Base-by-base conservation (phyloP, 1,139 yeast genomes). In the Magnusiomyces tetraspermus region DNA sequence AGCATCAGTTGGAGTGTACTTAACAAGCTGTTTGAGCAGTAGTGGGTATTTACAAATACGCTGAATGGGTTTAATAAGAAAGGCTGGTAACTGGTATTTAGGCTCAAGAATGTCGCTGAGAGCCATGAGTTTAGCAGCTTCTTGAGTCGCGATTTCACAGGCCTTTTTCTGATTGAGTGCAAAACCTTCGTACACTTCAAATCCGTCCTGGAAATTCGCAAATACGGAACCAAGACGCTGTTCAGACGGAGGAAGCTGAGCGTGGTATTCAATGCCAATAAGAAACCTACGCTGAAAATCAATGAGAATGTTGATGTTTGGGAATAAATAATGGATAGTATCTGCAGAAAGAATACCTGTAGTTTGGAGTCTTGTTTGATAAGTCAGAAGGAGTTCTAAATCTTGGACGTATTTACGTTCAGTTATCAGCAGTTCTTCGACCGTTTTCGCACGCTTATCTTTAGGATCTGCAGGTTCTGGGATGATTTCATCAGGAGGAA, bases 371-470 rank as follows among this genome's bases (percentile, higher is more conserved):
- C 85, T 94, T 53, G 77, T 74, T 65, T 83, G 83, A 68, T 88
- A 94, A 46, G 70, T 71, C 49, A 78, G 75, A 61, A 92, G 69
- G 15, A 80, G 76, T 67, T 90, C 97, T 60, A 92, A 72, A 67
- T 92, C 97, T 66, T 85, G 88, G 22, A 92, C 96, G 66, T 84
- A 92, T 67, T 87, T 89, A 59, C 97, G 76, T 69, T 92, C 99
- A 1, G 96, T 88, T 61, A 83, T 86, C 37, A 94, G 76, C 46
- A 92, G 73, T 69, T 92, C 99, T 60, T 79, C 80, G 51, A 90
- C 82, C 49, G 90, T 92, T 63, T 85, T 87, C 21, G 87, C 82
- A 49, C 88, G 75, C 48, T 57, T 58, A 45, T 62, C 65, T 41
- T 53, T 53, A 1, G 61, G 60, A 17, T 49, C 57, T n/a, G 51